phyloP scores from a whole-genome alignment of 257 asterid genomes.

The Salvia miltiorrhiza region DNA sequence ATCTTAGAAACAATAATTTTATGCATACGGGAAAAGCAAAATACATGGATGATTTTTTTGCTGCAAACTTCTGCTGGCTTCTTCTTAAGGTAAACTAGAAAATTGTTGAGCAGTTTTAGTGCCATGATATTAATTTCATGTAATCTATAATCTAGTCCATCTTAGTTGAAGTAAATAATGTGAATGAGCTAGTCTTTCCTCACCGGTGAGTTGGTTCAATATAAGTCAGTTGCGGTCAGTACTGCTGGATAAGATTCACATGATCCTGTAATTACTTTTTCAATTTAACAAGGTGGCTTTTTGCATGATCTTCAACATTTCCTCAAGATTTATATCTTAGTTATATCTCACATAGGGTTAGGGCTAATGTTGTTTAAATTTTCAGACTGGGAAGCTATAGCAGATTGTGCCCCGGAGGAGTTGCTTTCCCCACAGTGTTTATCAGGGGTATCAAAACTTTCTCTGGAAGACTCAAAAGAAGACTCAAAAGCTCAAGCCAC shows the following conservation, averaged over 20 bases:
- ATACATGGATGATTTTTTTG: not conserved
- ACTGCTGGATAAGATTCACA: not conserved
- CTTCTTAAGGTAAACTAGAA: not conserved
- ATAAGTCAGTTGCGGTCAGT: not conserved
- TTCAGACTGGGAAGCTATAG: conserved; percentile 94
- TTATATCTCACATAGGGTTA: not conserved
- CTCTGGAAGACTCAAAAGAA: conserved; percentile 51
- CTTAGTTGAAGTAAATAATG: not conserved
- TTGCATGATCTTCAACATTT: not conserved
- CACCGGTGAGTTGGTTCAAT: not conserved
- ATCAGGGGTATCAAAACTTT: conserved; percentile 57
- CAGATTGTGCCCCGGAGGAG: conserved; percentile 78
- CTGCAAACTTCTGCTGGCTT: not conserved
- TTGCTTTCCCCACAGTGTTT: conserved; percentile 54
- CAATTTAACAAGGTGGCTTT: not conserved
- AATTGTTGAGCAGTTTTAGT: not conserved
- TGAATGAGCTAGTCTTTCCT: not conserved
- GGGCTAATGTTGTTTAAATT: conserved; percentile 18
- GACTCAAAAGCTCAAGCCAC: conserved; percentile 46
- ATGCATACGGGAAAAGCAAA: not conserved
- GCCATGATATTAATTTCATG: not conserved
- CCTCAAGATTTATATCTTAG: not conserved
- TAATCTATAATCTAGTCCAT: not conserved
- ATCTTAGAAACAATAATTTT: no score
- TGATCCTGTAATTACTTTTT: not conserved